Conservation (phyloP, 2,329 filamentous ascomycete genomes). For the Fusarium humuli region DNA sequence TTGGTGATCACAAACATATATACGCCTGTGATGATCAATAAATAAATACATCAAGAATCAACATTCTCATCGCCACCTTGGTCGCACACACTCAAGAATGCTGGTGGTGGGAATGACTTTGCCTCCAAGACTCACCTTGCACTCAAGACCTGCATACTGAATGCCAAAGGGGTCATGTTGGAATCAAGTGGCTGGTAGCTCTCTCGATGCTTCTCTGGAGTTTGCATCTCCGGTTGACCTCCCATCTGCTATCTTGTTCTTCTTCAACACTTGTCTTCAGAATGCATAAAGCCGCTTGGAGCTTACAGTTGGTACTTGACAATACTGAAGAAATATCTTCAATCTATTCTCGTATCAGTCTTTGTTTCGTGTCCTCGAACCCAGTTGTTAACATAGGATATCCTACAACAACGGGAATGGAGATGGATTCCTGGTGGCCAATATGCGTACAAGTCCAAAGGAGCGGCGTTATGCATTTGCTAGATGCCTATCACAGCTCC, state of each 20-base stretch:
- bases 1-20: not conserved
- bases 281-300: not conserved
- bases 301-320: not conserved
- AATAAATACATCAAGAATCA: not conserved
- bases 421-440: slow-evolving; percentile 11
- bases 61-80: not conserved
- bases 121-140: slow-evolving; percentile 16
- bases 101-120: slow-evolving; percentile 9
- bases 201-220: not conserved
- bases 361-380: not conserved
- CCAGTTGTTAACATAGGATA: not conserved
- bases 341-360: not conserved
- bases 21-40: not conserved
- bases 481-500: slow-evolving; percentile 5
- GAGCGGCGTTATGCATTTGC: slow-evolving; percentile 29
- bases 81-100: slow-evolving; percentile 8
- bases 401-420: slow-evolving; percentile 1
- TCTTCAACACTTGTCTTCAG: not conserved
- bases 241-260: not conserved
- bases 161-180: slow-evolving; percentile 25
- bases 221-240: not conserved
- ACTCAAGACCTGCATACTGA: slow-evolving; percentile 28
- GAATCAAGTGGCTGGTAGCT: slow-evolving; percentile 10
- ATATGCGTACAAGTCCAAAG: not conserved
- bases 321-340: not conserved